Evolutionary conservation across 2,329 filamentous ascomycete genomes (phyloP), one percentile per base, ranked within the genome.

Genomic region (Didymellaceae sp.): DNA sequence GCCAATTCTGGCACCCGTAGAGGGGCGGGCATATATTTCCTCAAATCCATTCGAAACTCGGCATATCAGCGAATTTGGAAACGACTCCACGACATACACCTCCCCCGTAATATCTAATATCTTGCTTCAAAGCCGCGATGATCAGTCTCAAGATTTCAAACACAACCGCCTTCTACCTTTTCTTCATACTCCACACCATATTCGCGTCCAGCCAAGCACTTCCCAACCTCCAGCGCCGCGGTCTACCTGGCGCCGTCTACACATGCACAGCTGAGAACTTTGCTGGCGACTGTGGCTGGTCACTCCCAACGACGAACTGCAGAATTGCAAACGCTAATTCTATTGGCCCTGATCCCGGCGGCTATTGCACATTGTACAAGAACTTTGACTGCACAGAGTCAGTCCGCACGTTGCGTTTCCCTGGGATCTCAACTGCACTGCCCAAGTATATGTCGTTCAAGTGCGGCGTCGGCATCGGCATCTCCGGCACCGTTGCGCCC

Each of bases 201-300:
- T 38, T 59, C 28, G 48, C 51, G 18, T n/a, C 54, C 22, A 39
- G 28, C 21, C 31, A 58, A 13, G 58, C 57, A 11, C 51, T 40
- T 13, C 58, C 50, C n/a, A 55, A 22, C 13, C 45, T 68, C 14
- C 55, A 60, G 14, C 59, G 58, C 8, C 68, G 68, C 26, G 68
- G 67, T n/a, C 68, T 72, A 17, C 65, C 69, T 14, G 69, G 69
- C 18, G 69, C 67, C 17, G 65, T 71, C 16, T 72, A 71, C 55
- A 63, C 65, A 10, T 72, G 69, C 55, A 61, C 60, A 6, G 50
- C 37, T 9, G 32, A 51, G 21, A 62, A 71, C 31, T 72, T 71
- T 40, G 39, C 51, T 10, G 66, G 65, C 11, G 30, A 58, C 47
- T 72, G 69, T 50, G 59, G 55, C 39, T 72, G 69, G 69, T 59